Evolutionary conservation across 2,329 filamentous ascomycete species (phyloP).

Genomic region (Calonectria montana): DNA sequence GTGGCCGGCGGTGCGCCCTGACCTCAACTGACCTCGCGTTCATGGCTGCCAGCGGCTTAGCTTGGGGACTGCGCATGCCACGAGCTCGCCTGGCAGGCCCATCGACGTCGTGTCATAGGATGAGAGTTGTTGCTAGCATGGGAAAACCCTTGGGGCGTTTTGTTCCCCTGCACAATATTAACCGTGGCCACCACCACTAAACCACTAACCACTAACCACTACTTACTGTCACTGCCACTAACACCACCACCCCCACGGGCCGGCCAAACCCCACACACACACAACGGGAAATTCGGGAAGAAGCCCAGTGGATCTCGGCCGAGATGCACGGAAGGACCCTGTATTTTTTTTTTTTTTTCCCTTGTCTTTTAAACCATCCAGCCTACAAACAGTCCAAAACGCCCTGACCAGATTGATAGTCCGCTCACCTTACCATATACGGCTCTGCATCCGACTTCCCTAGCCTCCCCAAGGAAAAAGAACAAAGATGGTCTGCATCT

Average conservation of each 20-base stretch:
- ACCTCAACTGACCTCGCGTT: background rate
- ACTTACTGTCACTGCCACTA: background rate
- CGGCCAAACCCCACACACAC: background rate
- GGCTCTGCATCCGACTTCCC: background rate
- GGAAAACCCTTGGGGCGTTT: background rate
- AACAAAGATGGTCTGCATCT: background rate
- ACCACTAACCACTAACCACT: background rate
- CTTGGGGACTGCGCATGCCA: background rate
- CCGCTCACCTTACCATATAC: background rate
- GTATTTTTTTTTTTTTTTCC: background rate
- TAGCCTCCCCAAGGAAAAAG: background rate
- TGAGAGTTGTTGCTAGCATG: background rate
- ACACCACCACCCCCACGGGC: background rate
- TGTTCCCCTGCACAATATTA: background rate
- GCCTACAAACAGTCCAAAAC: background rate
- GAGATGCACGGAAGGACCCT: background rate
- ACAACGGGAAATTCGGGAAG: background rate
- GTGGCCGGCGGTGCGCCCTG: background rate
- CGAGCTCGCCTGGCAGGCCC: background rate
- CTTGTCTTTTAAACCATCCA: background rate
- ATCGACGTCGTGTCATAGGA: background rate
- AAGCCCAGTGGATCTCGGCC: slow-evolving; percentile 1
- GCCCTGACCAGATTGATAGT: background rate
- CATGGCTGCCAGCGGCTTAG: slow-evolving; percentile 1
- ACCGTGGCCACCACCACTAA: background rate